Base-by-base conservation (phyloP, 108 stramenopile species). In the Epithemia pelagica region DNA sequence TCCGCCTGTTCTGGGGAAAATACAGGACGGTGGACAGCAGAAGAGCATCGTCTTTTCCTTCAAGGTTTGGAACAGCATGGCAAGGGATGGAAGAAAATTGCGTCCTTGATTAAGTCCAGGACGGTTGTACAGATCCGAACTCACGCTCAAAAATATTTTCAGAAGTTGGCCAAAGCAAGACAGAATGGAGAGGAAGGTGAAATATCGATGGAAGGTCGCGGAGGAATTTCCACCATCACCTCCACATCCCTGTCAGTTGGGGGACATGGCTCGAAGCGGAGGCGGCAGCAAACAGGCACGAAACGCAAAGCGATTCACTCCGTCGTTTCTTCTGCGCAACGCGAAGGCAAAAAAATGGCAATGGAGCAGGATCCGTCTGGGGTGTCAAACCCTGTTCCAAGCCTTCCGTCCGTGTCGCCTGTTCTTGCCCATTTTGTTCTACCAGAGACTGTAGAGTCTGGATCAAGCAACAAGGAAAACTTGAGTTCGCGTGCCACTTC, bases 101-200 rank as follows among this genome's bases (percentile, higher is more conserved):
- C 90, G 18, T 71, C 79, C 10, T 71, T 96, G 54, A 95, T 99
- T 62, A 85, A 94, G 62, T 95, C 96, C 5, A 74, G 98, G 0
- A 97, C 96, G 10, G 96, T 97, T n/a, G 97, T 97, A 5, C 92
- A 94, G 55, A 97, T 96, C 69, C 86, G 98, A 25, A 97, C 98
- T 3, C 98, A 99, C 74, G 98, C 98, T 5, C 98, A 99, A 72
- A 99, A 99, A 75, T 99, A 97, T 77, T 97, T 99, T 78, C 96
- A 97, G 81, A 99, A 99, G 76, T 85, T 99, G 61, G 83, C 93
- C 69, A 98, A 98, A 81, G 93, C 89, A 21, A 76, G 88, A 29
- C 85, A 88, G 62, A 90, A 87, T 59, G 92, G 92, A 28, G 92
- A 90, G 68, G 80, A 81, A 61, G 82, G 79, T 18, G 87, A 83